Conservation (phyloP, 2,329 filamentous ascomycete species). For the Grosmannia penicillata region DNA sequence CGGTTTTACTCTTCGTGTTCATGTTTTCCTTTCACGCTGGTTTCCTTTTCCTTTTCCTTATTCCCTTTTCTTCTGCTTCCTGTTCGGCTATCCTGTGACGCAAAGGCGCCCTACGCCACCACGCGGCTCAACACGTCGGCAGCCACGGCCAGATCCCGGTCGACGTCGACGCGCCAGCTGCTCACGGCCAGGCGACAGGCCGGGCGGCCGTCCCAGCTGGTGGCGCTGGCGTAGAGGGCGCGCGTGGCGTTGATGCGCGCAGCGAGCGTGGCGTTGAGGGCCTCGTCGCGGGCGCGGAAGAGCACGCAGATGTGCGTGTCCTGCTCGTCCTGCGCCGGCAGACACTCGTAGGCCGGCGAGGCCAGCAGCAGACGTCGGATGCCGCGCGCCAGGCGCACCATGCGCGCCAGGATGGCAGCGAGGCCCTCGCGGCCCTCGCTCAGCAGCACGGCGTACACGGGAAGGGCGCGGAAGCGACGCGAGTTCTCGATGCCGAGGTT, state of each 20-base stretch:
- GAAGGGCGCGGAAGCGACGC: slow-evolving; percentile 77
- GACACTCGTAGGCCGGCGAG: slow-evolving; percentile 48
- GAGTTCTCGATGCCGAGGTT: slow-evolving; percentile 88
- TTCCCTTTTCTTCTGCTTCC: too few species aligned
- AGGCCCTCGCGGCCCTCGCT: slow-evolving; percentile 62
- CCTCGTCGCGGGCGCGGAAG: not conserved
- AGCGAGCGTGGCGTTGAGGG: slow-evolving; percentile 52
- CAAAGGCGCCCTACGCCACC: not conserved
- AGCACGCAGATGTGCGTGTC: slow-evolving; percentile 16
- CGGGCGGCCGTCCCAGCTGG: slow-evolving; percentile 56
- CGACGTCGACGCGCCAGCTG: slow-evolving; percentile 65
- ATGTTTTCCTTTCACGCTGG: too few species aligned
- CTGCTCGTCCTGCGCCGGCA: slow-evolving; percentile 29
- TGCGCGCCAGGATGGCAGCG: slow-evolving; percentile 51
- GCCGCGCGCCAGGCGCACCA: slow-evolving; percentile 54
- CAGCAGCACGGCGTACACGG: slow-evolving; percentile 66
- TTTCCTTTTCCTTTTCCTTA: too few species aligned
- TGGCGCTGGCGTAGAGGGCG: slow-evolving; percentile 72
- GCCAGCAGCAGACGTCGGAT: slow-evolving; percentile 49
- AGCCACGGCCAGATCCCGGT: slow-evolving; percentile 52
- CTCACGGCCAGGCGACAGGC: slow-evolving; percentile 76
- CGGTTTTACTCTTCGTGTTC: too few species aligned
- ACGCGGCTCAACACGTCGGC: slow-evolving; percentile 35
- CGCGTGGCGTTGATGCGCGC: slow-evolving; percentile 57
- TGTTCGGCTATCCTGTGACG: not conserved